Percentiles rank a stretch among this genome's conserved stretches.
Evolutionary conservation across 106 monocot genomes (phyloP).

Genomic region (Chionographis japonica): DNA sequence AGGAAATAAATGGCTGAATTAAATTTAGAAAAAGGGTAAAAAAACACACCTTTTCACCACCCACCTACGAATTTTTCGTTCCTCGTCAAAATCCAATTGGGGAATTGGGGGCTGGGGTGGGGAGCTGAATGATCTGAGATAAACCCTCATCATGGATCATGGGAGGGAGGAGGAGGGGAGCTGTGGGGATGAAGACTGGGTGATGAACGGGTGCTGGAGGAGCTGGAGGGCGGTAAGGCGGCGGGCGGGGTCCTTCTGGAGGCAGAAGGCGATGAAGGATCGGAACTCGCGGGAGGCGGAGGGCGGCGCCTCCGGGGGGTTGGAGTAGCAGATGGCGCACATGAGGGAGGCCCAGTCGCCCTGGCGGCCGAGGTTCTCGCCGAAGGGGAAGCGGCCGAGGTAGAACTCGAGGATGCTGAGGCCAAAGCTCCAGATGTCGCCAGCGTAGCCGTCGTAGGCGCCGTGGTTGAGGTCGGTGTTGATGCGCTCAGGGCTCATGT

Average conservation of each 20-base stretch:
- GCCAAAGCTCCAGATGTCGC: conserved; percentile 96
- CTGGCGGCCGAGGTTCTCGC: conserved; percentile 62
- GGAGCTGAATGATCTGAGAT: too few species aligned
- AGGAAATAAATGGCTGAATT: too few species aligned
- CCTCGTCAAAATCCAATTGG: too few species aligned
- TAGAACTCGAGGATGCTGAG: conserved; percentile 90
- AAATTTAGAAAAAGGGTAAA: too few species aligned
- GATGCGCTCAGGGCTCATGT: conserved; percentile 98
- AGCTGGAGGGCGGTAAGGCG: conserved; percentile 51
- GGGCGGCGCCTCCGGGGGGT: conserved; percentile 61
- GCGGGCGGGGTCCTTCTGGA: conserved; percentile 60
- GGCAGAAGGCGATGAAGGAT: conserved; percentile 59
- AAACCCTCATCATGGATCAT: too few species aligned
- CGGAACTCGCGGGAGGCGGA: conserved; percentile 63
- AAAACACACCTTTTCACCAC: too few species aligned
- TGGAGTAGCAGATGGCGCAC: conserved; percentile 75
- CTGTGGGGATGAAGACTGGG: background rate
- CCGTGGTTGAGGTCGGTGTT: conserved; percentile 90
- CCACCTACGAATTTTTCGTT: too few species aligned
- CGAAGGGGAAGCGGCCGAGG: conserved; percentile 70
- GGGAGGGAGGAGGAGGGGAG: too few species aligned
- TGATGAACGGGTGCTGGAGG: conserved; percentile 80
- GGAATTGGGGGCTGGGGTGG: too few species aligned
- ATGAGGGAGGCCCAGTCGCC: conserved; percentile 91
- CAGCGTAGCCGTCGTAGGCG: conserved; percentile 75